Percentiles rank a stretch among this genome's conserved stretches.
These are phyloP conservation scores for Suillus fuscotomentosus DNA, from an alignment of 768 basidiomycete species.

Conservation along the genomic window DNA sequence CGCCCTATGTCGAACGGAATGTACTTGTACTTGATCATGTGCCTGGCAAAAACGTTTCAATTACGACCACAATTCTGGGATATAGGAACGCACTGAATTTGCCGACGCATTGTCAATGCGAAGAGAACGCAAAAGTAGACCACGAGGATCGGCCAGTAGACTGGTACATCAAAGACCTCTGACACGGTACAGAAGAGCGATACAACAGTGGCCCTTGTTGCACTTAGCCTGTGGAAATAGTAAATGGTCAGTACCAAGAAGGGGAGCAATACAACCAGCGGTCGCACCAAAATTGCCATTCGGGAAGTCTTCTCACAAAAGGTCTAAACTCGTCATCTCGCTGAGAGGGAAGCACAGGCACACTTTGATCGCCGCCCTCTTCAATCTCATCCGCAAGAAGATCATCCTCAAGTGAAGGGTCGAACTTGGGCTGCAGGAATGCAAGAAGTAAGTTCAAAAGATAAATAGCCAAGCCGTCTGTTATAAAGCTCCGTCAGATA, in stretches of 20 bases:
- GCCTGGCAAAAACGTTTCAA: slow-evolving; percentile 46
- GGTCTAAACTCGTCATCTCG: slow-evolving; percentile 96
- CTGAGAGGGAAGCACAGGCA: slow-evolving; percentile 58
- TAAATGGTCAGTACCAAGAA: slow-evolving; percentile 5
- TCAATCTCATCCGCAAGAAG: slow-evolving; percentile 93
- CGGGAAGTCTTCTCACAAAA: slow-evolving; percentile 92
- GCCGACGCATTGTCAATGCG: slow-evolving; percentile 91
- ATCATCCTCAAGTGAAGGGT: slow-evolving; percentile 93
- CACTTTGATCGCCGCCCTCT: slow-evolving; percentile 71
- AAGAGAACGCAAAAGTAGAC: slow-evolving; percentile 97
- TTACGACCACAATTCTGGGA: slow-evolving; percentile 9
- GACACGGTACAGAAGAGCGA: slow-evolving; percentile 81
- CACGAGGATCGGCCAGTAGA: slow-evolving; percentile 98
- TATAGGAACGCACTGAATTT: slow-evolving; percentile 77
- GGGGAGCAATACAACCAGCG: background rate
- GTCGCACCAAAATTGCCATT: slow-evolving; percentile 92
- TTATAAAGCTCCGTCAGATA: slow-evolving; percentile 8
- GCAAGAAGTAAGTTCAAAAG: slow-evolving; percentile 94
- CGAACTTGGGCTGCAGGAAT: slow-evolving; percentile 97
- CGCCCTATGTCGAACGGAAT: slow-evolving; percentile 94
- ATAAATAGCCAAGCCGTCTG: slow-evolving; percentile 93
- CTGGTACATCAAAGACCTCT: slow-evolving; percentile 89
- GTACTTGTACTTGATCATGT: slow-evolving; percentile 99
- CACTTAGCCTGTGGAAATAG: slow-evolving; percentile 65
- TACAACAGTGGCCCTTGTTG: slow-evolving; percentile 85